Percentiles rank a stretch among this genome's conserved stretches.
Conservation (phyloP, 1,284 basidiomycete species). For the Cryptococcus wingfieldii region DNA sequence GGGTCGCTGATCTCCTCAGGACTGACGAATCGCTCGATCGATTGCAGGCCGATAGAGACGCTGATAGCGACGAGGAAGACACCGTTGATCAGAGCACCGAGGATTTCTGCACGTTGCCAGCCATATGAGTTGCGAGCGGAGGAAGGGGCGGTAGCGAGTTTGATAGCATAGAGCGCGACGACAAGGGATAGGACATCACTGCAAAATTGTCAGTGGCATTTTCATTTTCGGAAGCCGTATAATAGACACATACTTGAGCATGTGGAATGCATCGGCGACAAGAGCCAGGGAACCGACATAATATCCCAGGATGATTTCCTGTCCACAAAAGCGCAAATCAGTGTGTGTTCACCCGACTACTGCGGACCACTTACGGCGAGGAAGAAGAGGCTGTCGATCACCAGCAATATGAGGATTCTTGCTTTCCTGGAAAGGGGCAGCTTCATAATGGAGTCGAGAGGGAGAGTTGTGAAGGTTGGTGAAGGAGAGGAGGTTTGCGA, state of each 20-base stretch:
- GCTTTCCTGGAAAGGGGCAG: conserved; percentile 67
- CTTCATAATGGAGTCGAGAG: not conserved
- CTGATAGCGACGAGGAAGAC: conserved; percentile 94
- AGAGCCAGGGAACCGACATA: conserved; percentile 90
- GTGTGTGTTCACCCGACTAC: not conserved
- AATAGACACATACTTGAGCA: conserved; percentile 71
- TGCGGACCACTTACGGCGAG: conserved; percentile 61
- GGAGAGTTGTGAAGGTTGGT: too few relatives aligned
- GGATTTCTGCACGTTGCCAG: conserved; percentile 97
- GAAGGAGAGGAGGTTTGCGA: too few relatives aligned
- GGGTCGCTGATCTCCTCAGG: conserved; percentile 85
- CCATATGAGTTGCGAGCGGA: conserved; percentile 46
- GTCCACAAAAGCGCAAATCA: not conserved
- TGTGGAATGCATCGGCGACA: conserved; percentile 96
- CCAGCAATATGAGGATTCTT: conserved; percentile 72
- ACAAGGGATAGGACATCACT: conserved; percentile 92
- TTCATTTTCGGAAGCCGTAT: not conserved
- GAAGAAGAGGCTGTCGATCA: conserved; percentile 86
- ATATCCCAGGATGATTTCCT: conserved; percentile 63
- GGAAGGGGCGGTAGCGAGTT: conserved; percentile 55
- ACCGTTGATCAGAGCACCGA: conserved; percentile 91
- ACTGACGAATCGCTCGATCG: conserved; percentile 81
- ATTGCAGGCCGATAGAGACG: conserved; percentile 92
- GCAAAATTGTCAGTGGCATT: conserved; percentile 8
- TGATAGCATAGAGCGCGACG: conserved; percentile 95